Base-by-base conservation (phyloP, 371 early-diverging fungal genomes). In the Funneliformis caledonium region DNA sequence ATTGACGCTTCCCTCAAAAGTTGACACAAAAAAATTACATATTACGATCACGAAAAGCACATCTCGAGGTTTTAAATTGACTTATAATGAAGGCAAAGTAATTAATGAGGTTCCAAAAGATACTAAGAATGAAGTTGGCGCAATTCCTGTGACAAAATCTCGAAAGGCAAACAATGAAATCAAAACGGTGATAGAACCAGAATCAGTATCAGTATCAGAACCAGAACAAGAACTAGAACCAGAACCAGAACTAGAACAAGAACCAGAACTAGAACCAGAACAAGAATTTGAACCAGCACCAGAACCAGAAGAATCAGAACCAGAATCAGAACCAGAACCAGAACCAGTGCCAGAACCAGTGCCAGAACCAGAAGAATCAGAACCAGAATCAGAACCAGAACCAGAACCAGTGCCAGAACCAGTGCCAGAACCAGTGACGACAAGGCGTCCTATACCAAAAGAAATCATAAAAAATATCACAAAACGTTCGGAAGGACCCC, bases 1-100 rank as follows among this genome's bases (percentile, higher is more conserved):
- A 16, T 64, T 76, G 16, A 76, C 48, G 19, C 42, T 14, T 26
- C 45, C 77, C 8, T 19, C n/a, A 16, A 8, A 16, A 2, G 22
- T 50, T 43, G 19, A 43, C 47, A 37, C 1, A 64, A 22, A 26
- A 12, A n/a, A 50, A 60, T 19, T 76, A 26, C 14, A 56, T 3
- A 64, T 76, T 48, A 48, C 2, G 22, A 50, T 75, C 16, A 60
- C 8, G 33, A 75, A 64, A 33, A 42, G 47, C 19, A 64, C 50
- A 64, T 42, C 43, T 22, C 8, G 14, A 2, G 14, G 16, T 19
- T 8, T 31, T 43, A 42, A 64, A 48, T 2, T 64, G n/a, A 76
- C 77, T 11, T 76, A 48, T 64, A 76, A 76, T 48, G 77, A 47
- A 48, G 16, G 14, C 37, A 37, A 37, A 37, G 3, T 3, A 37